phyloP scores from a whole-genome alignment of 106 monocot genomes.

The Acanthochlamys bracteata region DNA sequence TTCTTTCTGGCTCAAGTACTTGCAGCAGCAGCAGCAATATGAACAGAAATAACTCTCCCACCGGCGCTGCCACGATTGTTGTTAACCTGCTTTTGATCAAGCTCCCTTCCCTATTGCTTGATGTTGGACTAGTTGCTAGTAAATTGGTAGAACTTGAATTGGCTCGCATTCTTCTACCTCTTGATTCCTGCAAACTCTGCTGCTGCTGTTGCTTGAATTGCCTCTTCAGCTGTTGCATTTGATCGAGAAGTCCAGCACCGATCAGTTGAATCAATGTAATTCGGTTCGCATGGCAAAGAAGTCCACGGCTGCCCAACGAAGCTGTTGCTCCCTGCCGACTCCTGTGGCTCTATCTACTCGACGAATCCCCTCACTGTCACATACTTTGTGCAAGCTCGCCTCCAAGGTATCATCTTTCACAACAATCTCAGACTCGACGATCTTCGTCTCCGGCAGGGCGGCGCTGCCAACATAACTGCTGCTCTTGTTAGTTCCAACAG shows the following conservation, averaged over 20 bases:
- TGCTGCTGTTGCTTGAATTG: conserved; percentile 7
- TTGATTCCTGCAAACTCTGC: not conserved
- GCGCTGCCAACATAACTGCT: too few relatives aligned
- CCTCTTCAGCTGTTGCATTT: conserved; percentile 26
- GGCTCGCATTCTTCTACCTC: conserved; percentile 9
- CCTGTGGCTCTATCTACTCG: conserved; percentile 62
- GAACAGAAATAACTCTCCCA: conserved; percentile 7
- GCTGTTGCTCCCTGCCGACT: conserved; percentile 95
- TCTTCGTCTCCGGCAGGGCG: conserved; percentile 4
- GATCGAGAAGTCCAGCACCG: conserved; percentile 32
- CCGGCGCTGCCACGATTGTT: not conserved
- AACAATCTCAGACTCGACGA: conserved; percentile 40
- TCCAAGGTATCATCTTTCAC: conserved; percentile 63
- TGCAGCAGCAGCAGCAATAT: conserved; percentile 11
- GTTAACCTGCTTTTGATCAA: conserved; percentile 1
- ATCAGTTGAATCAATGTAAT: conserved; percentile 70
- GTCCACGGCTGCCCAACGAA: conserved; percentile 44
- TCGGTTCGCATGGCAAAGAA: conserved; percentile 30
- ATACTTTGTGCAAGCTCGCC: conserved; percentile 70
- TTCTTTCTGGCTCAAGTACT: conserved; percentile 5
- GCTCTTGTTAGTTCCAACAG: too few relatives aligned
- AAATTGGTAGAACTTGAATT: conserved; percentile 1
- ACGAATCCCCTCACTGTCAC: conserved; percentile 45
- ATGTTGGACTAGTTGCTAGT: not conserved
- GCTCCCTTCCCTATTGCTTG: conserved; percentile 14